These are phyloP conservation scores for Rosa hybrid DNA, from an alignment of 331 rosid genomes.

Conservation along the genomic window DNA sequence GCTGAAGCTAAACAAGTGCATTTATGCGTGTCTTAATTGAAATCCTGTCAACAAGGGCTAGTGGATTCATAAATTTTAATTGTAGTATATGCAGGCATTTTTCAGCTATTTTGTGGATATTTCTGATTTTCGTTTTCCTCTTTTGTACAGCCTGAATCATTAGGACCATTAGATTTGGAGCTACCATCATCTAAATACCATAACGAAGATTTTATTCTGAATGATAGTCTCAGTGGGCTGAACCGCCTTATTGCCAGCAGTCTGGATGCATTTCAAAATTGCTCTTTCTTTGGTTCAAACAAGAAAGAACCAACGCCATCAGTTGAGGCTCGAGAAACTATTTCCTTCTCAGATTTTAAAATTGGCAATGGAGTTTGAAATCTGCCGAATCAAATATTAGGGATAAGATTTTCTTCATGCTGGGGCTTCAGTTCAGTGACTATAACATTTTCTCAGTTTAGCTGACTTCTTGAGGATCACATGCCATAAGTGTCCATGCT, in stretches of 20 bases:
- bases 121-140: constrained; percentile 25
- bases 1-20: constrained; percentile 14
- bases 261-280: constrained; percentile 96
- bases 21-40: background rate
- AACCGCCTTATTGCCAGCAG: constrained; percentile 98
- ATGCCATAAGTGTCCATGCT: constrained; percentile 33
- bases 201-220: constrained; percentile 58
- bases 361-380: constrained; percentile 54
- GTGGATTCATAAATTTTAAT: background rate
- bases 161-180: constrained; percentile 87
- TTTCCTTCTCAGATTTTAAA: constrained; percentile 58
- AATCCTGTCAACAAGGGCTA: constrained; percentile 18
- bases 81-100: background rate
- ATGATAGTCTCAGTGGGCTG: constrained; percentile 88
- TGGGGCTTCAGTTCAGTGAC: constrained; percentile 34
- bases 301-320: constrained; percentile 76
- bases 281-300: constrained; percentile 86
- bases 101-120: background rate
- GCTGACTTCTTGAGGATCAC: constrained; percentile 50
- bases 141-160: constrained; percentile 82
- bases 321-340: constrained; percentile 59
- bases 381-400: constrained; percentile 14
- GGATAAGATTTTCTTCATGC: constrained; percentile 10
- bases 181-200: constrained; percentile 75
- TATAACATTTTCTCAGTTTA: constrained; percentile 33